A percentile compares a stretch with the other conserved stretches of the same genome.
Evolutionary conservation across 768 basidiomycete species (phyloP).

Genomic region (Leccinum subgranulosum): DNA sequence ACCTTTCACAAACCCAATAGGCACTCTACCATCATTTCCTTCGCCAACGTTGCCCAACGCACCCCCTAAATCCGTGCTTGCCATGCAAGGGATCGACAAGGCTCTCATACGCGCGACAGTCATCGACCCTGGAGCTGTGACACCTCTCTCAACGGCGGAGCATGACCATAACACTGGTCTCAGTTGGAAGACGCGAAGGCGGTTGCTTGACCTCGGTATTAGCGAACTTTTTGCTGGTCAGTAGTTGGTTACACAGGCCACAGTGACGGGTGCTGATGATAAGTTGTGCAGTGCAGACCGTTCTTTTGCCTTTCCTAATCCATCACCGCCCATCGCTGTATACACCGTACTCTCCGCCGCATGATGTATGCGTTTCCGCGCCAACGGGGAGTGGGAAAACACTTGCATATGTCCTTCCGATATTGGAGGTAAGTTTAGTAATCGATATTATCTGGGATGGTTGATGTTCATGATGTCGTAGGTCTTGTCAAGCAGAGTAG

Average conservation of each 20-base stretch:
- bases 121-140: slow-evolving; percentile 50
- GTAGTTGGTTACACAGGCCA: slow-evolving; percentile 18
- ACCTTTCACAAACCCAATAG: slow-evolving; percentile 17
- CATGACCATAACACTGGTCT: slow-evolving; percentile 48
- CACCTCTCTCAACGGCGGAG: slow-evolving; percentile 40
- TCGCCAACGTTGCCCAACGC: slow-evolving; percentile 61
- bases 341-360: slow-evolving; percentile 59
- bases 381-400: slow-evolving; percentile 99
- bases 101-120: slow-evolving; percentile 68
- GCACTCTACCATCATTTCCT: slow-evolving; percentile 65
- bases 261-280: slow-evolving; percentile 12
- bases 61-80: slow-evolving; percentile 68
- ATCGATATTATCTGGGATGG: background rate
- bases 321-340: slow-evolving; percentile 51
- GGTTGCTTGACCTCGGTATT: slow-evolving; percentile 77
- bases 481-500: slow-evolving; percentile 68
- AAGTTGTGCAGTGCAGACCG: slow-evolving; percentile 73
- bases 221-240: slow-evolving; percentile 84
- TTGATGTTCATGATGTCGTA: slow-evolving; percentile 26
- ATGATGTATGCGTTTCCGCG: slow-evolving; percentile 91
- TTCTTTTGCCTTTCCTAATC: slow-evolving; percentile 79
- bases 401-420: slow-evolving; percentile 90
- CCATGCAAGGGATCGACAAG: slow-evolving; percentile 74
- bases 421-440: slow-evolving; percentile 64
- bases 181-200: slow-evolving; percentile 54